phyloP scores from a whole-genome alignment of 768 basidiomycete species.

The Leccinellum rugosiceps region DNA sequence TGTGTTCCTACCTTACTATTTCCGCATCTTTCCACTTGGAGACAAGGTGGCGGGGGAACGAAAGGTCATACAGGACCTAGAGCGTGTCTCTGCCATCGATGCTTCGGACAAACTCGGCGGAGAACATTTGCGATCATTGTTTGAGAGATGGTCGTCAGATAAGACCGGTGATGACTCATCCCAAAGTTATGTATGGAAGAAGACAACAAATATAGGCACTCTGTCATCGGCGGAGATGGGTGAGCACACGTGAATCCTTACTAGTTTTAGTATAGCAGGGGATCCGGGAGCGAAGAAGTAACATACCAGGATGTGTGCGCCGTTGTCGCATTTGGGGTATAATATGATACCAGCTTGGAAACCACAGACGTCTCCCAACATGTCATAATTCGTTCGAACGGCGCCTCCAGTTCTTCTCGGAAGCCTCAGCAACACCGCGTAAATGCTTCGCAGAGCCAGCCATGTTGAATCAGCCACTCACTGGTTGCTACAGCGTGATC shows the following conservation, averaged over 20 bases:
- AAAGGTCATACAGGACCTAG: constrained; percentile 44
- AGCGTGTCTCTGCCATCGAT: constrained; percentile 29
- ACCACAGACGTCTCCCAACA: constrained; percentile 53
- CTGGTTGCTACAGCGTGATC: constrained; percentile 34
- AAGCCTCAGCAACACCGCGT: constrained; percentile 32
- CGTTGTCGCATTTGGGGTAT: constrained; percentile 8
- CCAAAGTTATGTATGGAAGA: constrained; percentile 56
- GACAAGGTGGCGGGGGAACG: constrained; percentile 44
- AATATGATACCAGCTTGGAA: constrained; percentile 21
- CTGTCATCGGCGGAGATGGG: constrained; percentile 53
- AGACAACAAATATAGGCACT: constrained; percentile 53
- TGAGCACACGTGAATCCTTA: constrained; percentile 28
- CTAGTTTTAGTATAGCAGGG: constrained; percentile 10
- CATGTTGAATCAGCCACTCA: constrained; percentile 20
- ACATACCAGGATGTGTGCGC: constrained; percentile 11
- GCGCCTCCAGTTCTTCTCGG: constrained; percentile 1
- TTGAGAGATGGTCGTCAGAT: constrained; percentile 36
- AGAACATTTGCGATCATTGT: constrained; percentile 40
- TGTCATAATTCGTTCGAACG: constrained; percentile 47
- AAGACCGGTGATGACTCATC: constrained; percentile 36
- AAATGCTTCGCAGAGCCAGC: constrained; percentile 1
- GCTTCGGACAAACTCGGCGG: constrained; percentile 29
- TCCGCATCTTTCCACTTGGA: constrained; percentile 28
- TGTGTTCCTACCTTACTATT: constrained; percentile 23
- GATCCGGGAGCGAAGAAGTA: constrained; percentile 1